Percentiles rank a stretch among this genome's conserved stretches.
These are phyloP conservation scores for Odontarrhena argentea DNA, from an alignment of 345 rosid genomes.

Conservation along the genomic window DNA sequence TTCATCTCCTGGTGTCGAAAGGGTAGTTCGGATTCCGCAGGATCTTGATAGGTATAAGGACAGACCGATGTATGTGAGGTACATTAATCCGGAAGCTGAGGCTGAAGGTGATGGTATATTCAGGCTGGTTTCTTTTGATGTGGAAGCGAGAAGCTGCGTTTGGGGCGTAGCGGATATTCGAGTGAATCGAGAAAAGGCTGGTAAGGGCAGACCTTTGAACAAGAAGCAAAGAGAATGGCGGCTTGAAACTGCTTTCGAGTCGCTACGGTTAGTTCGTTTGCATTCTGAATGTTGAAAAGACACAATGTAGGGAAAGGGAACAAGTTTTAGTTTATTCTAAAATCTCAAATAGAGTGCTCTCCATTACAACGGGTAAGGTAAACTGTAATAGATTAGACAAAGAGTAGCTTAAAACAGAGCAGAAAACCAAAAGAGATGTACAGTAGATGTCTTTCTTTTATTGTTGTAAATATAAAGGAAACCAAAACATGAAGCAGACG, in stretches of 20 bases:
- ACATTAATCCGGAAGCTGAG: slow-evolving; percentile 39
- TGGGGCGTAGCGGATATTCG: slow-evolving; percentile 89
- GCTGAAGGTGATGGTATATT: slow-evolving; percentile 67
- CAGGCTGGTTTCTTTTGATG: slow-evolving; percentile 65
- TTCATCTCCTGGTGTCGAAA: slow-evolving; percentile 89
- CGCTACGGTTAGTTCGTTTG: slow-evolving; percentile 61
- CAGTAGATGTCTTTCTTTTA: slow-evolving; percentile 23
- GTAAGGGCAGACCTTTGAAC: slow-evolving; percentile 89
- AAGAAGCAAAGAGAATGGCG: slow-evolving; percentile 90
- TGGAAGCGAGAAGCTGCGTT: slow-evolving; percentile 56
- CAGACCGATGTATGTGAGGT: slow-evolving; percentile 67
- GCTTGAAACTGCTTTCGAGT: slow-evolving; percentile 60
- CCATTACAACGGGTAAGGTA: slow-evolving; percentile 25
- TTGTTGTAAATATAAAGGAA: slow-evolving; percentile 21
- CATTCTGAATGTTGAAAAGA: slow-evolving; percentile 50
- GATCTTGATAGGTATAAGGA: slow-evolving; percentile 86
- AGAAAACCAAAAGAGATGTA: neutral
- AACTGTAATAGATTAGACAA: slow-evolving; percentile 7
- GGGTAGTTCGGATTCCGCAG: slow-evolving; percentile 74
- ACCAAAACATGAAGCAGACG: slow-evolving; percentile 18
- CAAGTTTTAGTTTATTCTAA: neutral
- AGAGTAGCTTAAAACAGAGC: neutral
- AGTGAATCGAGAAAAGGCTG: slow-evolving; percentile 80
- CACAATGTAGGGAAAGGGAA: neutral
- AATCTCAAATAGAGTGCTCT: neutral